Evolutionary conservation across 495 filamentous ascomycete genomes (phyloP), one percentile per base, ranked within the genome.

Genomic region (Thermothielavioides terrestris): DNA sequence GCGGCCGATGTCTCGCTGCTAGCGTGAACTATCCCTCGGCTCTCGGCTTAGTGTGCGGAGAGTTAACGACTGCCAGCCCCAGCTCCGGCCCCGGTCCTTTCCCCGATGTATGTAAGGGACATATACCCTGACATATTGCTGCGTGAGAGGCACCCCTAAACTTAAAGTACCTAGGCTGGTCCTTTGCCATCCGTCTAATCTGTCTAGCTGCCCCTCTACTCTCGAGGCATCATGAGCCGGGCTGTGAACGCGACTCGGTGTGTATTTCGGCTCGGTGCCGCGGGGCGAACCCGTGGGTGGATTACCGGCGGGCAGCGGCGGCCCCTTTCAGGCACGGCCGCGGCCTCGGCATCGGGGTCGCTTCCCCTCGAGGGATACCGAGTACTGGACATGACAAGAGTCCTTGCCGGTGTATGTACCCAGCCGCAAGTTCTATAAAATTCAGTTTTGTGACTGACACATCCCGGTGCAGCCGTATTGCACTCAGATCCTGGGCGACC

Each of bases 321-420:
- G 32, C 40, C 31, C 14, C 57, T 59, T 42, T 44, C 49, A 37
- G 50, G 39, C 18, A 40, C 55, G 41, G 42, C 50, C 15, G 30
- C 36, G 10, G 23, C 35, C 30, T 27, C 59, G 8, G 54, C 55
- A 12, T 51, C 52, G 37, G 54, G 56, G 6, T 58, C 69, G 23
- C 67, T 76, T 2, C 90, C 92, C 14, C 72, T 96, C 56, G 78
- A 85, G 20, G 92, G 92, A 7, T 83, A 92, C 56, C 78, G 85
- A 28, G 89, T 98, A 12, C 74, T 98, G 28, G 92, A 98, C 65
- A 90, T 98, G 88, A 96, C 92, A 0, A 78, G 92, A 72, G 94
- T 98, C 12, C 75, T 98, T 42, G 92, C 92, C 41, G 92, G 92
- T 34, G 94, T 96, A 73, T n/a, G n/a, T n/a, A 65, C 88, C 78